phyloP scores from a whole-genome alignment of 1,139 yeast species.

The Kodamaea anthophila region DNA sequence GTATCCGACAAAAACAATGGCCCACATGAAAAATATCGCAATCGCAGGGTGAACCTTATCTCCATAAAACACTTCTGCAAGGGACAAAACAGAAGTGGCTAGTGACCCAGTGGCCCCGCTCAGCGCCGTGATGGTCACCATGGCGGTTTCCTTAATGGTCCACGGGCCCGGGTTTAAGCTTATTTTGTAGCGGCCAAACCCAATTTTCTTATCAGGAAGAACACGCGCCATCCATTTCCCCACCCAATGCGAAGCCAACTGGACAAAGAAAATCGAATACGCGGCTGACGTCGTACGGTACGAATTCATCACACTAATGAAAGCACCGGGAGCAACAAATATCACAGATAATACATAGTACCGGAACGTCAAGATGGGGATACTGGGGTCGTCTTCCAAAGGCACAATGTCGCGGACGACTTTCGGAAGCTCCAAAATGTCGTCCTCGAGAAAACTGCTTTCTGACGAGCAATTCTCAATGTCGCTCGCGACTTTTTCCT shows the following conservation, averaged over 20 bases:
- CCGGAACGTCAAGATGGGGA: constrained; percentile 36
- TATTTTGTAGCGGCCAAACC: constrained; percentile 16
- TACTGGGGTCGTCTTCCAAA: constrained; percentile 28
- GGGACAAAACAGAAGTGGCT: constrained; percentile 36
- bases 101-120: constrained; percentile 43
- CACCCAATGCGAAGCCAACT: constrained; percentile 37
- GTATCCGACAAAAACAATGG: constrained; percentile 43
- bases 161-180: constrained; percentile 42
- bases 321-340: constrained; percentile 43
- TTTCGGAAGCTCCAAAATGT: constrained; percentile 20
- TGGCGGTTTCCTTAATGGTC: constrained; percentile 40
- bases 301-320: constrained; percentile 42
- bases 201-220: constrained; percentile 23
- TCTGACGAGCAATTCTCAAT: constrained; percentile 7
- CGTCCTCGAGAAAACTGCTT: constrained; percentile 11
- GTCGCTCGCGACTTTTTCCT: constrained; percentile 6
- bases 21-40: constrained; percentile 38
- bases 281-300: constrained; percentile 44
- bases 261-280: constrained; percentile 41
- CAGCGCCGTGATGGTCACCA: constrained; percentile 40
- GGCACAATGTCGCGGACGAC: constrained; percentile 30
- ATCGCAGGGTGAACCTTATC: constrained; percentile 24
- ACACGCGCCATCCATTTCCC: constrained; percentile 34
- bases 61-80: constrained; percentile 35
- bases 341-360: constrained; percentile 32